Evolutionary conservation across 306 rosid genomes (phyloP).

Genomic region (Dryas octopetala): DNA sequence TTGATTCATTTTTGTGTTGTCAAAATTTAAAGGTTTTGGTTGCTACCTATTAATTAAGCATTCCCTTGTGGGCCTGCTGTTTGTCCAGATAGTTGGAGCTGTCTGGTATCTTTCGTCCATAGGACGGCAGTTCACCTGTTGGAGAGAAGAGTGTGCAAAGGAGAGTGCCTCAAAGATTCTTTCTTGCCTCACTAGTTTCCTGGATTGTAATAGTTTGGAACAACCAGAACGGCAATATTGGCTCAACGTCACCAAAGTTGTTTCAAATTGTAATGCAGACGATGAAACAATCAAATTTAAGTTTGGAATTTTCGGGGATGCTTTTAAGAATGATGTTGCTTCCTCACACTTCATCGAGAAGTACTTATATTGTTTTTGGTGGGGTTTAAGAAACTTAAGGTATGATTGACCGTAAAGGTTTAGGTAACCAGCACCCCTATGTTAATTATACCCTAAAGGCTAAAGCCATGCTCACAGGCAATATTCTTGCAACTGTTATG

Average conservation of each 20-base stretch:
- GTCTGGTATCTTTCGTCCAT: constrained; percentile 74
- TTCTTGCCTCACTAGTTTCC: constrained; percentile 54
- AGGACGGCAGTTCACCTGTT: constrained; percentile 76
- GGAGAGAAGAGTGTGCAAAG: constrained; percentile 49
- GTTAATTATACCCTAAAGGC: too few species aligned
- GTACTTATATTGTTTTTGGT: constrained; percentile 75
- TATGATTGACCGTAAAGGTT: constrained; percentile 7
- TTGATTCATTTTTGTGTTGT: neutral
- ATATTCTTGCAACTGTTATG: too few species aligned
- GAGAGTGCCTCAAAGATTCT: constrained; percentile 44
- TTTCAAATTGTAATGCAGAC: constrained; percentile 49
- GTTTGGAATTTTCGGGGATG: constrained; percentile 83
- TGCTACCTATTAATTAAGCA: too few species aligned
- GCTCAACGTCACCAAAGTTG: constrained; percentile 57
- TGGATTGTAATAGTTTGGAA: constrained; percentile 53
- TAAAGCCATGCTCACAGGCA: too few species aligned
- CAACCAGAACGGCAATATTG: constrained; percentile 54
- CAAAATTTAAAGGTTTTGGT: neutral
- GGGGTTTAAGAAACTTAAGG: constrained; percentile 87
- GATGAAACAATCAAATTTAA: constrained; percentile 40
- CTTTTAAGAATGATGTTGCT: constrained; percentile 64
- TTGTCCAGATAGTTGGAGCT: constrained; percentile 67
- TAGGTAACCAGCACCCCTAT: neutral
- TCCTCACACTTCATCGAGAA: constrained; percentile 51
- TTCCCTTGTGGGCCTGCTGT: neutral